phyloP scores from a whole-genome alignment of 192 early-diverging fungal genomes.

The Coemansia guatemalensis region DNA sequence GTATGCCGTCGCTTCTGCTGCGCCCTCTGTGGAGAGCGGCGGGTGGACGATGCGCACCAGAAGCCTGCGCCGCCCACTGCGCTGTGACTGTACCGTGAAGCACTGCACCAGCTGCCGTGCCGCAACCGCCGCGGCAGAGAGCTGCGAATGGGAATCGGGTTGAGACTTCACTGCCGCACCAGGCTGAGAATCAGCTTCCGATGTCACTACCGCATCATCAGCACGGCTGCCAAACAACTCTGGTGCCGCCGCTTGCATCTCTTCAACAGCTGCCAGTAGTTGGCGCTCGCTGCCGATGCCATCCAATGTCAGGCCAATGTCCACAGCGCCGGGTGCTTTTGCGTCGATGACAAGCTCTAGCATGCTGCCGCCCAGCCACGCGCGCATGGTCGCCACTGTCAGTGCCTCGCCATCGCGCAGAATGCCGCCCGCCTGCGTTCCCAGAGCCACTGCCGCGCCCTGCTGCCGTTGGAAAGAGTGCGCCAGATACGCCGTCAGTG shows the following conservation, averaged over 20 bases:
- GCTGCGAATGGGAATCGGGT: no score
- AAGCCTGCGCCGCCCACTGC: slow-evolving; percentile 18
- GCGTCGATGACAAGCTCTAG: slow-evolving; percentile 48
- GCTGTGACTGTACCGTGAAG: slow-evolving; percentile 29
- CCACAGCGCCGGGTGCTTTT: slow-evolving; percentile 15
- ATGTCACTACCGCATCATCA: background rate
- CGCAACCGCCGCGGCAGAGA: slow-evolving; percentile 12
- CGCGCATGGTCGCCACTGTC: slow-evolving; percentile 29
- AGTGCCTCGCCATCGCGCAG: slow-evolving; percentile 48
- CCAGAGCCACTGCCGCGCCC: slow-evolving; percentile 25
- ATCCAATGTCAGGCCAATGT: slow-evolving; percentile 11
- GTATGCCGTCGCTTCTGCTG: slow-evolving; percentile 4
- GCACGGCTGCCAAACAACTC: slow-evolving; percentile 29
- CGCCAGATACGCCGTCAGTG: slow-evolving; percentile 40
- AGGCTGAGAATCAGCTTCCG: no score
- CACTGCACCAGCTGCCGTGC: slow-evolving; percentile 39
- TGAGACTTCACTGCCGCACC: no score
- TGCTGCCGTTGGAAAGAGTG: slow-evolving; percentile 39
- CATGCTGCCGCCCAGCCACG: slow-evolving; percentile 28
- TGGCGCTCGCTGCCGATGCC: slow-evolving; percentile 17
- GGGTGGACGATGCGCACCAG: slow-evolving; percentile 47
- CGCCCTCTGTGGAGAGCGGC: slow-evolving; percentile 4
- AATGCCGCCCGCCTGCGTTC: slow-evolving; percentile 49
- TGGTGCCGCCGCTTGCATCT: slow-evolving; percentile 30
- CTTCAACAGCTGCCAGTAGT: slow-evolving; percentile 13